Evolutionary conservation across 768 basidiomycete genomes (phyloP), one percentile per base, ranked within the genome.

Genomic region (Rhizopogon sp.): DNA sequence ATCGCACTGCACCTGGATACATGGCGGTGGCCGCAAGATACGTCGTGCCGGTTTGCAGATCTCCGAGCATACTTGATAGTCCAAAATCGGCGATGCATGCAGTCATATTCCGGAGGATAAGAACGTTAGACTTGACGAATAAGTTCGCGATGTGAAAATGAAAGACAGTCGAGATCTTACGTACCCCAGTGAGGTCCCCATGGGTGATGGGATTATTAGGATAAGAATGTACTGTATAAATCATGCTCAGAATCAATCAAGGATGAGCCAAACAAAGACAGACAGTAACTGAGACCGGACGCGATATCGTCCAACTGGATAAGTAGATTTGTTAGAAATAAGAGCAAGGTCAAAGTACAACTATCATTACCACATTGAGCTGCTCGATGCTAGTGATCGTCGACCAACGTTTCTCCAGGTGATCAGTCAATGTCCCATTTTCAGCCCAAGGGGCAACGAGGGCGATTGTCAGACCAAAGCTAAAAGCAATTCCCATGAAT

Each of bases 71-170:
- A 33, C 46, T 49, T n/a, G 76, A 77, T 11, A 78, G 62, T 3
- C 77, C 77, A 56, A 78, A 78, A 53, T 78, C 77, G 51, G 71
- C 72, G 10, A 77, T 57, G 16, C 66, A 65, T 2, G 71, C 75
- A 25, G 68, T 68, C 31, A 66, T 66, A 14, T 74, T 57, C 58
- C 70, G 67, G 51, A 73, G 71, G 50, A 79, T 69, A 25, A 78
- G 69, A 44, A 55, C 31, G 31, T 58, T 55, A 39, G 7, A 60
- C 65, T 66, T 2, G 10, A 13, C 39, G 3, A 37, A 29, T 43
- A 20, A 50, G 41, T 10, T 14, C n/a, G 44, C 22, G 47, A 7
- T n/a, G 28, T n/a, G 37, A 11, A 25, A 14, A 31, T 17, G 17
- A 22, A n/a, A 37, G 40, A 28, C 9, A 31, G 16, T 4, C 7